Base-by-base conservation (phyloP, 371 early-diverging fungal genomes). In the Entomophthora muscae region DNA sequence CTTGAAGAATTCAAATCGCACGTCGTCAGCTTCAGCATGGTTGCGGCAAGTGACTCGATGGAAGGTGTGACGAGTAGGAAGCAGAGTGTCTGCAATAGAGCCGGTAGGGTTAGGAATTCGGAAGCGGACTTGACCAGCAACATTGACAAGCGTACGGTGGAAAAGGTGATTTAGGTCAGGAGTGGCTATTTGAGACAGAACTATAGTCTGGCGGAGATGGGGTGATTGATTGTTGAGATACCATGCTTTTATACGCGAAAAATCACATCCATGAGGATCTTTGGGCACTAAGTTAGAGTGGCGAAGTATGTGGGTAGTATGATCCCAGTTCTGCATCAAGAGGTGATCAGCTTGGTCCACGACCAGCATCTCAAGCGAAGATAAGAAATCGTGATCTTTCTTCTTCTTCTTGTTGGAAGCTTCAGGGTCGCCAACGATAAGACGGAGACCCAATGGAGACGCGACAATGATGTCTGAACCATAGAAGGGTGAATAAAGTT, bases 301-400 rank as follows among this genome's bases (percentile, higher is more conserved):
- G 12, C 85, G 76, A 55, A 93, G 86, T 2, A 94, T 68, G 64
- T 89, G 86, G 71, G 81, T 74, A 53, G 95, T 74, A 66, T 98
- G 95, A 63, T 97, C 96, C 96, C 95, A 95, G 75, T 96, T 98
- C 69, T 98, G 98, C 96, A 95, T 96, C 65, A 88, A 68, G 63
- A 96, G 74, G 32, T 84, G 79, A 52, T 93, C 88, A 26, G 89
- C 76, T 68, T 88, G 86, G 71, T 95, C 95, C 27, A 93, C 66
- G 56, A 96, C 82, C 3, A 93, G 75, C 28, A 95, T 59, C 64
- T 96, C 95, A 32, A 98, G 87, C 0, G 91, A 91, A 0, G 94
- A 88, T 57, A 98, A 73, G 69, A 87, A 95, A 72, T 98, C 98
- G 70, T 79, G 86, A 63, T 95, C 96, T 52, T 82, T 72, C 69